Base-by-base conservation (phyloP, 1,284 basidiomycete species). In the Crepidotus sp. region DNA sequence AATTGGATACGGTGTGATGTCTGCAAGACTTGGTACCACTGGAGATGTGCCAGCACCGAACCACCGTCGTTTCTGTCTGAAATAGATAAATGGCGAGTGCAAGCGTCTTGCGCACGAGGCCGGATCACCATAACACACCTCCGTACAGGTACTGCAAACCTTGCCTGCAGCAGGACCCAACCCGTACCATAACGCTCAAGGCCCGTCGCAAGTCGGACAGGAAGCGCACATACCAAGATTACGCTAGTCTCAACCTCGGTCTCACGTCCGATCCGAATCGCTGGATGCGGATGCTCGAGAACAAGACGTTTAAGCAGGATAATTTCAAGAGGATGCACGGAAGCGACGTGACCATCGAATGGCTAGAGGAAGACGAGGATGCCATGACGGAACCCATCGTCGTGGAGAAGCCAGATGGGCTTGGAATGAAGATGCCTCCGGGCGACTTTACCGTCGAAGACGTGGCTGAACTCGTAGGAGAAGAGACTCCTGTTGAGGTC, bases 361-460 rank as follows among this genome's bases (percentile, higher is more conserved):
- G 87, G 88, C 54, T 90, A 17, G 76, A 82, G 51, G 69, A 57
- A 14, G 80, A 89, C 55, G 73, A 77, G 22, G 63, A 59, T 42
- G 84, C 85, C 1, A 74, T 91, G 76, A 73, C 62, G 33, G 86
- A 89, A 50, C 87, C 87, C 3, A 72, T 91, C 45, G 63, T 91
- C 13, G 74, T 92, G 43, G 80, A 83, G 59, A 60, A 63, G n/a
- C 73, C 80, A 0, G 81, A 85, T 10, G 88, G 88, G 5, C 63
- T 91, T 21, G 87, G 83, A 14, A 87, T 94, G 84, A 79, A 77
- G 56, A 91, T 94, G 82, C 90, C 90, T 0, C 62, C 70, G 1
- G 52, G 62, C 4, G 69, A 73, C 36, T 78, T 88, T 47, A 80
- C 76, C 0, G 83, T 93, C 29, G 70, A 77, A 37, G 83, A 94